Evolutionary conservation across 2,329 filamentous ascomycete genomes (phyloP).

Genomic region (Trichoderma aggressivum): DNA sequence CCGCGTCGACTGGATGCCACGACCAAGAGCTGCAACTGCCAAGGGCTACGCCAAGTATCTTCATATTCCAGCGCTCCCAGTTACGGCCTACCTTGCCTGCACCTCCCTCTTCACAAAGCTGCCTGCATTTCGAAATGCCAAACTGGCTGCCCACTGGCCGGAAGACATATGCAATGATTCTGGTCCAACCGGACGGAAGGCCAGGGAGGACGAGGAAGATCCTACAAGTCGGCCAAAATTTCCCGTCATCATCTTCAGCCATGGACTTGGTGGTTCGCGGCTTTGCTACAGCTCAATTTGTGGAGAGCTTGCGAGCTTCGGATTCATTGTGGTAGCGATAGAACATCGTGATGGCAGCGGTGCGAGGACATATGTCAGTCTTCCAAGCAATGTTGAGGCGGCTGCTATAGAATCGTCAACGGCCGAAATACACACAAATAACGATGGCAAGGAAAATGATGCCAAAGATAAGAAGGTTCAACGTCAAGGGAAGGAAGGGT

Average conservation of each 20-base stretch:
- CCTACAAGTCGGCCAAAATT: conserved; percentile 44
- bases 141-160: conserved; percentile 54
- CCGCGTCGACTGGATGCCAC: conserved; percentile 60
- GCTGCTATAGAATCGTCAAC: conserved; percentile 31
- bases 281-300: conserved; percentile 62
- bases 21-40: conserved; percentile 53
- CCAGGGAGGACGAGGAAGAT: conserved; percentile 22
- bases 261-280: conserved; percentile 61
- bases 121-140: conserved; percentile 60
- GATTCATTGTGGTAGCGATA: conserved; percentile 61
- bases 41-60: conserved; percentile 62
- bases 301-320: conserved; percentile 63
- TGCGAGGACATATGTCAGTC: conserved; percentile 58
- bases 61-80: conserved; percentile 46
- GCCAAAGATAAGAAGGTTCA: conserved; percentile 33
- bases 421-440: conserved; percentile 25
- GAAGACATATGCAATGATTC: conserved; percentile 36
- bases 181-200: conserved; percentile 32
- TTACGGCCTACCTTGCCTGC: conserved; percentile 51
- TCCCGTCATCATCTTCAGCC: conserved; percentile 63
- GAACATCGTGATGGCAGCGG: conserved; percentile 65
- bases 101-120: conserved; percentile 64
- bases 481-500: conserved; percentile 26
- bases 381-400: conserved; percentile 41
- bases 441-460: conserved; percentile 23